Conservation (phyloP, 768 basidiomycete genomes). For the Lenzites betulinus region DNA sequence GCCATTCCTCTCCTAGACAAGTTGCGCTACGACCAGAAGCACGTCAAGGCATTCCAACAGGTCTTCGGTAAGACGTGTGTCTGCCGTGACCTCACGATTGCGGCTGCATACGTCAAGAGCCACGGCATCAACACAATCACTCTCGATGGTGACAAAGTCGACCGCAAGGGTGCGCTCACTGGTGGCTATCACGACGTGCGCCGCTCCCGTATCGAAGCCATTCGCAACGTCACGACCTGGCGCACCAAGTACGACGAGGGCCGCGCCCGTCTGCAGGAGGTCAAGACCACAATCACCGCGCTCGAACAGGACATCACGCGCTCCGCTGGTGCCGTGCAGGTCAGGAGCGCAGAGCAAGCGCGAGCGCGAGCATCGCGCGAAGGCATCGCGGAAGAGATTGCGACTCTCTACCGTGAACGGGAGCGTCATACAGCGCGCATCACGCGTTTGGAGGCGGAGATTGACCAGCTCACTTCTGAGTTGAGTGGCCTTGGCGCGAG, state of each 20-base stretch:
- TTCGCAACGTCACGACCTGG: conserved; percentile 78
- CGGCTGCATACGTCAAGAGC: conserved; percentile 91
- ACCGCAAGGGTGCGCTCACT: conserved; percentile 92
- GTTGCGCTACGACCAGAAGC: conserved; percentile 69
- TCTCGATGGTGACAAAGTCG: conserved; percentile 95
- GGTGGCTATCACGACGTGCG: conserved; percentile 96
- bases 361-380: conserved; percentile 72
- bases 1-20: conserved; percentile 83
- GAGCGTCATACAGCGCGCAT: conserved; percentile 67
- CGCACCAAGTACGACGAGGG: conserved; percentile 69
- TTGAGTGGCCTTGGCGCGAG: conserved; percentile 61
- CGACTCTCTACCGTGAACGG: conserved; percentile 61
- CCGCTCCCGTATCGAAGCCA: conserved; percentile 85
- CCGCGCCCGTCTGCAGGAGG: conserved; percentile 64
- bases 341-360: conserved; percentile 66
- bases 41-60: conserved; percentile 88
- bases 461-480: conserved; percentile 75
- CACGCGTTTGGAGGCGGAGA: conserved; percentile 62
- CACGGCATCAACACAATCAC: conserved; percentile 98
- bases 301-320: conserved; percentile 89
- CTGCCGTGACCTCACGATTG: conserved; percentile 88
- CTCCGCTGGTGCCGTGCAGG: conserved; percentile 70
- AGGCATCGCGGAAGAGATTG: conserved; percentile 62
- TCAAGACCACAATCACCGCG: conserved; percentile 65
- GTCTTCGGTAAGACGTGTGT: conserved; percentile 98